Conservation (phyloP, 2,329 filamentous ascomycete genomes). For the Colletotrichum sp. region DNA sequence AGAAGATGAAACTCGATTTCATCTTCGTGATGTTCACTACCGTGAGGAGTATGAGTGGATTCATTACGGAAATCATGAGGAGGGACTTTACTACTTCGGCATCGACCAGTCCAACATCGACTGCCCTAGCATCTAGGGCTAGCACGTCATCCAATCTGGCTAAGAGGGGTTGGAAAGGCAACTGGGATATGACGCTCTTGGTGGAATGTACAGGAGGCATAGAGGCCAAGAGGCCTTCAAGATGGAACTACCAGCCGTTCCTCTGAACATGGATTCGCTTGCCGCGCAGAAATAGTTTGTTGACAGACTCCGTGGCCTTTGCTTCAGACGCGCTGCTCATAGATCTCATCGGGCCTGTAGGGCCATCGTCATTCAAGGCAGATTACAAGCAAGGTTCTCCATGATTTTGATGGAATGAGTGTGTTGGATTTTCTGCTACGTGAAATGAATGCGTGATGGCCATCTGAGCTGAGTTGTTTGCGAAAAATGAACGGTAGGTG, state of each 20-base stretch:
- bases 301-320: rapidly evolving
- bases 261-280: not conserved
- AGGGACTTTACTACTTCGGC: not conserved
- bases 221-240: not conserved
- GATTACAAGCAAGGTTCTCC: not conserved
- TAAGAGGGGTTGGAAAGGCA: not conserved
- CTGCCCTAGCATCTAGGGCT: not conserved
- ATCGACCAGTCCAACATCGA: not conserved
- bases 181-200: not conserved
- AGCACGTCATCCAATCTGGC: not conserved
- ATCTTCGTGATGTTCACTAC: not conserved
- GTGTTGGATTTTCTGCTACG: not conserved
- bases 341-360: not conserved
- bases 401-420: not conserved
- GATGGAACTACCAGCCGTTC: not conserved
- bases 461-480: not conserved
- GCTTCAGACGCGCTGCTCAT: not conserved
- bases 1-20: not conserved
- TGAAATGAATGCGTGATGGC: not conserved
- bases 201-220: not conserved
- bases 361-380: not conserved
- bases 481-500: not conserved
- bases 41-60: not conserved
- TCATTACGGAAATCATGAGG: not conserved
- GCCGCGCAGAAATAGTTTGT: not conserved